Base-by-base conservation (phyloP, 2,329 filamentous ascomycete species). In the Colletotrichum sidae region DNA sequence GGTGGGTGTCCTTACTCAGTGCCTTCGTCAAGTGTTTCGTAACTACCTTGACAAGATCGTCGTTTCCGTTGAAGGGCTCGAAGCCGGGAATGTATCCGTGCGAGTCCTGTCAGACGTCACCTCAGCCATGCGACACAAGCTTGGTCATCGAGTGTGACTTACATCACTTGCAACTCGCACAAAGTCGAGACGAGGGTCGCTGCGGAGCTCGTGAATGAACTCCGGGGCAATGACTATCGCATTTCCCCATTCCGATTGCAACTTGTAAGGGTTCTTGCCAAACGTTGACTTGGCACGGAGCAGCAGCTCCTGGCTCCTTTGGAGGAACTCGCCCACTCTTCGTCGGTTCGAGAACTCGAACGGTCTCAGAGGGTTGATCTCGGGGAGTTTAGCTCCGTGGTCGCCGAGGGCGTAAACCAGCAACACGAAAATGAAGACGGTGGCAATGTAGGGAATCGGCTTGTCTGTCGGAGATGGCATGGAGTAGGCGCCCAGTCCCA, bases 21-120 rank as follows among this genome's bases (percentile, higher is more conserved):
- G 57, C 61, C 17, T 61, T 61, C 0, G 51, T 65, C 12, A 65
- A 39, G 13, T 61, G 55, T 25, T 56, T 61, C 11, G 51, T 61
- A 8, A 65, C 33, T 5, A 65, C 38, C 7, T 39, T 52, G 2
- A 12, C 1, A 2, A 45, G 4, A 2, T 34, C 39, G 2, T 44
- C 15, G 4, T 52, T 45, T 10, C 34, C 39, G 3, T 6, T 6
- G 2, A 65, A 65, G 4, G 61, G 51, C 2, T 61, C 56, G 8
- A 65, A 65, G 0, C 56, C 61, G 33, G 61, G 57, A 7, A 65
- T 37, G 25, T 61, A 55, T 11, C 44, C 34, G 12, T 65, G 50
- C 1, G 34, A 35, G 10, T 65, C 56, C 61, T 61, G 35, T 2
- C 8, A 2, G 13, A 1, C 6, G 12, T 3, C 1, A 11, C 2